Base-by-base conservation (phyloP, 2,329 filamentous ascomycete species). In the Dichotomopilus funicola region DNA sequence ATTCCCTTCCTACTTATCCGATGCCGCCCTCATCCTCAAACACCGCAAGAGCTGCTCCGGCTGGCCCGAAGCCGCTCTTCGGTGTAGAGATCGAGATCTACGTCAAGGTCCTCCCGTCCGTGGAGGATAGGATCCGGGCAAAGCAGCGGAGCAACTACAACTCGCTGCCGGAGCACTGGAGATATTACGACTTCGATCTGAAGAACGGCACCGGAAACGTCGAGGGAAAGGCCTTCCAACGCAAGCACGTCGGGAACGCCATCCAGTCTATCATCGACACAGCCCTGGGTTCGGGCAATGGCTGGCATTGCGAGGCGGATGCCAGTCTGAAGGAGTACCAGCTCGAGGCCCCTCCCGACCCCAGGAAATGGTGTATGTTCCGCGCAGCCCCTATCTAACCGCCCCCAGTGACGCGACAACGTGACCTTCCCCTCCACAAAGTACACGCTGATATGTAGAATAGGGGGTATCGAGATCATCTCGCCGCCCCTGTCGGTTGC, bases 401-500 rank as follows among this genome's bases (percentile, higher is more conserved):
- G 19, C 19, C 19, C 19, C 19, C 19, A 27, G 19, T 27, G 19
- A 27, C 19, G 19, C 19, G 19, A 27, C 19, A 27, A 27, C 19
- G 19, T 3, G 19, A 27, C 19, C 19, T 2, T 27, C 19, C 19
- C 19, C 19, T 27, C 19, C 19, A 38, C 12, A 38, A 9, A 38
- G 8, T 38, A 38, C 12, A 9, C 12, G 33, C 33, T 47, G 13
- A 47, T 12, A 4, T 7, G 9, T 13, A n/a, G 5, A 13, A 34
- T 19, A 50, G 48, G 48, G 48, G 48, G 48, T 4, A 50, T 50
- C 27, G 48, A 50, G 31, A 50, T 50, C 37, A 42, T 50, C 27
- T 50, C 48, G 37, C 48, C 48, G 48, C 37, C 48, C 27, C 35
- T 41, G 37, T 50, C 48, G 27, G 27, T 35, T 2, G 6, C 48